Conservation (phyloP, 805 yeast genomes). For the Dipodascopsis uninucleata region DNA sequence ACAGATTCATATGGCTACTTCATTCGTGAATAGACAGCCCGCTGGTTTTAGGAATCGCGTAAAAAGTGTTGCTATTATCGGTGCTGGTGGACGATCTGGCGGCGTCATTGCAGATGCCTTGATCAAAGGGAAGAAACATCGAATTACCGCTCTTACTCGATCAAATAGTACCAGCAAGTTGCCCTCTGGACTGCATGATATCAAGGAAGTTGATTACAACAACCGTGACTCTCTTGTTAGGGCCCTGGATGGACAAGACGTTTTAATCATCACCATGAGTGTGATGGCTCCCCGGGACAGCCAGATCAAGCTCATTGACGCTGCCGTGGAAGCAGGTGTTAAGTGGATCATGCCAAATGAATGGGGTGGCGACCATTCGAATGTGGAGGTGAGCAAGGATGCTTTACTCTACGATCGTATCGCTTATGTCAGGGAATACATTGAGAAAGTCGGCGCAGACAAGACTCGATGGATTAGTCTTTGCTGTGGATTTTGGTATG, state of each 20-base stretch:
- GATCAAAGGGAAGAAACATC: constrained; percentile 6
- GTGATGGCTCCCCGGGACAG: constrained; percentile 7
- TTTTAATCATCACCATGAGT: constrained; percentile 6
- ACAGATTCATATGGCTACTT: background rate
- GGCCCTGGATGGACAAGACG: constrained; percentile 8
- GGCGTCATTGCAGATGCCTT: constrained; percentile 1
- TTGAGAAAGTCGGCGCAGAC: constrained; percentile 1
- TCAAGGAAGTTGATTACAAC: constrained; percentile 6
- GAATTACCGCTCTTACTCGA: constrained; percentile 6
- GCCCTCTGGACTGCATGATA: background rate
- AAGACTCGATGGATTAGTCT: constrained; percentile 4
- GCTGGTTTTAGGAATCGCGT: constrained; percentile 2
- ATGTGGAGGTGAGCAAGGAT: constrained; percentile 1
- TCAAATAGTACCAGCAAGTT: constrained; percentile 6
- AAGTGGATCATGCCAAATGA: constrained; percentile 5
- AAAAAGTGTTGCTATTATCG: constrained; percentile 1
- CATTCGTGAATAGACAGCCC: background rate
- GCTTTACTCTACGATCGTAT: background rate
- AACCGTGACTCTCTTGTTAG: constrained; percentile 1
- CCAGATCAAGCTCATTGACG: constrained; percentile 5
- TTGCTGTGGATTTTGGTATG: constrained; percentile 9
- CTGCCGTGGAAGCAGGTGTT: constrained; percentile 9
- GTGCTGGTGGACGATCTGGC: background rate
- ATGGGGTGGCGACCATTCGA: constrained; percentile 5
- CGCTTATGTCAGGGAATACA: background rate